phyloP scores from a whole-genome alignment of 345 rosid species.

The Tarenaya hassleriana region DNA sequence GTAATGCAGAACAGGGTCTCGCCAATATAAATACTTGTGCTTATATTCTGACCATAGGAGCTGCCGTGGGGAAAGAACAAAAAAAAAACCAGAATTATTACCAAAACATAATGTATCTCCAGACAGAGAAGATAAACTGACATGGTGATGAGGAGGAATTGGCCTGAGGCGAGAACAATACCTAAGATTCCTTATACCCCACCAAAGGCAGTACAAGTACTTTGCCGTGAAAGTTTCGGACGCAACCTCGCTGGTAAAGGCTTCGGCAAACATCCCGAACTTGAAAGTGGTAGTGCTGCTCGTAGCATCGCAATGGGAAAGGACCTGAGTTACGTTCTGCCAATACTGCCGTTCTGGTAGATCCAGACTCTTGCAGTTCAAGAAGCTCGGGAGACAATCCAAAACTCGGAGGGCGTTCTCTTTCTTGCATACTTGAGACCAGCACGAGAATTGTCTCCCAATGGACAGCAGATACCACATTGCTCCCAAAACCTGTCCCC shows the following conservation, averaged over 20 bases:
- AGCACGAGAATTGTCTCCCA: slow-evolving; percentile 68
- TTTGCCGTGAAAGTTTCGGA: slow-evolving; percentile 42
- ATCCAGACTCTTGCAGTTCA: slow-evolving; percentile 44
- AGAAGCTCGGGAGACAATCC: slow-evolving; percentile 53
- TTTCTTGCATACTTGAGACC: slow-evolving; percentile 49
- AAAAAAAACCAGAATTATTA: not conserved
- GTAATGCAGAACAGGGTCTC: slow-evolving; percentile 69
- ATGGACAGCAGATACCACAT: slow-evolving; percentile 71
- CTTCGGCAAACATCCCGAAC: slow-evolving; percentile 79
- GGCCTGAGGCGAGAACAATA: slow-evolving; percentile 17
- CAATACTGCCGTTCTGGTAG: slow-evolving; percentile 58
- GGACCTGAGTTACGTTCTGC: slow-evolving; percentile 55
- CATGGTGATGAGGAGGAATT: not conserved
- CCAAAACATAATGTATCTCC: not conserved
- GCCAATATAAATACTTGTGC: slow-evolving; percentile 60
- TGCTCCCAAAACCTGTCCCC: slow-evolving; percentile 66
- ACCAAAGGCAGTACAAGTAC: slow-evolving; percentile 81
- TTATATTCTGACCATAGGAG: slow-evolving; percentile 78
- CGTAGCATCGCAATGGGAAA: slow-evolving; percentile 47
- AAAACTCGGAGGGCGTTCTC: slow-evolving; percentile 36
- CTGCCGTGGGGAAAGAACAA: slow-evolving; percentile 30
- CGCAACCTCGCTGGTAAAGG: slow-evolving; percentile 57
- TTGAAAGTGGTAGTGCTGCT: slow-evolving; percentile 38
- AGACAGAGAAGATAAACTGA: not conserved
- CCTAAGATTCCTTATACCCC: slow-evolving; percentile 88